Percentiles rank a stretch among this genome's conserved stretches.
phyloP scores from a whole-genome alignment of 192 early-diverging fungal genomes.

The Rhizophagus sp. region DNA sequence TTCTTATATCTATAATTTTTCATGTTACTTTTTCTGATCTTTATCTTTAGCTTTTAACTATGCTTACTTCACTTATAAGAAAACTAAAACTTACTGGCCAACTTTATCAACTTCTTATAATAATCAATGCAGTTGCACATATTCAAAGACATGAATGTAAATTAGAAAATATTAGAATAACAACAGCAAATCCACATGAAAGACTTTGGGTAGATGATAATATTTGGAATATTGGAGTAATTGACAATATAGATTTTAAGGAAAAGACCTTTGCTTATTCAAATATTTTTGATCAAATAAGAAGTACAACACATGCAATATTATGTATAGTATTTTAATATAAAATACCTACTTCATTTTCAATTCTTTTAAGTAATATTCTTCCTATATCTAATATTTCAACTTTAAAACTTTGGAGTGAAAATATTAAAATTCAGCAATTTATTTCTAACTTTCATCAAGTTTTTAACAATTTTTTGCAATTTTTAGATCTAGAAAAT shows the following conservation, averaged over 20 bases:
- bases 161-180: conserved; percentile 7
- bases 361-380: too few species aligned
- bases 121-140: neutral
- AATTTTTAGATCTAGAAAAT: too few species aligned
- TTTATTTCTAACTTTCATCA: too few species aligned
- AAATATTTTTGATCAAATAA: too few species aligned
- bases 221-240: conserved; percentile 4
- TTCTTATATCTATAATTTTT: neutral
- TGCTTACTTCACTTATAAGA: neutral
- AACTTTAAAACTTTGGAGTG: too few species aligned
- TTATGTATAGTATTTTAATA: too few species aligned
- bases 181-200: neutral
- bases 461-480: too few species aligned
- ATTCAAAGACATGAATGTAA: neutral
- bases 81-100: neutral
- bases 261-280: neutral
- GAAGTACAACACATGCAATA: too few species aligned
- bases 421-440: too few species aligned
- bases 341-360: too few species aligned
- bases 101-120: neutral
- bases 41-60: neutral
- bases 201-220: neutral
- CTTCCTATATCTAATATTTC: too few species aligned
- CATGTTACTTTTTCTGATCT: neutral
- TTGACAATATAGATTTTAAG: conserved; percentile 1